These are phyloP conservation scores for Phaeolepiota aurea DNA, from an alignment of 768 basidiomycete genomes.

Conservation along the genomic window DNA sequence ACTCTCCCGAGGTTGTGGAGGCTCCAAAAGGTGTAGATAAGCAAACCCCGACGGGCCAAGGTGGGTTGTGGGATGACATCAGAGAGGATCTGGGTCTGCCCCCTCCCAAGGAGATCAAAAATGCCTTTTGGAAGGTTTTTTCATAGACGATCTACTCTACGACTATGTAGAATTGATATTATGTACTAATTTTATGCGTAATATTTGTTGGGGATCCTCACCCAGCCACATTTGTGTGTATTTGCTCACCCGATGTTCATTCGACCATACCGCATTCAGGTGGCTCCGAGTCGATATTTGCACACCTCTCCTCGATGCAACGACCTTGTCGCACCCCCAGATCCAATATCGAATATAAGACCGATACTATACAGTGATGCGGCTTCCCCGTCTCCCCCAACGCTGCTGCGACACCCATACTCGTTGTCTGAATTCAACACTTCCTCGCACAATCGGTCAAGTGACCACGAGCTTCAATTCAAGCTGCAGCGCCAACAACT, in stretches of 20 bases:
- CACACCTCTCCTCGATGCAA: constrained; percentile 17
- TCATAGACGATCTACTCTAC: too few relatives aligned
- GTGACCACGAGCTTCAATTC: constrained; percentile 57
- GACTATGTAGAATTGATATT: background rate
- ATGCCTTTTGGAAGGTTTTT: constrained; percentile 22
- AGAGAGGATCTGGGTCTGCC: constrained; percentile 38
- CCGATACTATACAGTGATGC: constrained; percentile 69
- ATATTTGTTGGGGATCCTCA: too few relatives aligned
- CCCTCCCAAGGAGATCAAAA: constrained; percentile 21
- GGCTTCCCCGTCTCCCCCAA: constrained; percentile 23
- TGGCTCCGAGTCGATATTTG: constrained; percentile 31
- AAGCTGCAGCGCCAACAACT: constrained; percentile 63
- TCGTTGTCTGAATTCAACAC: constrained; percentile 65
- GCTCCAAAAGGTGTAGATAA: constrained; percentile 5
- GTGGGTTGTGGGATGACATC: constrained; percentile 35
- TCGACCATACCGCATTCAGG: background rate
- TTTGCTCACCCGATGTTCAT: background rate
- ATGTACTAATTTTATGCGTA: background rate
- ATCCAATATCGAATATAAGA: constrained; percentile 73
- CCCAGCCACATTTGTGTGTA: too few relatives aligned
- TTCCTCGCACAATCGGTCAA: constrained; percentile 17
- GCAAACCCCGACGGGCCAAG: constrained; percentile 5
- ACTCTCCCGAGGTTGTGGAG: constrained; percentile 3
- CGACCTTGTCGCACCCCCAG: constrained; percentile 57
- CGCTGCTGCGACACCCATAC: constrained; percentile 56